A percentile compares a stretch with the other conserved stretches of the same genome.
Evolutionary conservation across 371 early-diverging fungal genomes (phyloP).

Genomic region (Syncephalastrum monosporum): DNA sequence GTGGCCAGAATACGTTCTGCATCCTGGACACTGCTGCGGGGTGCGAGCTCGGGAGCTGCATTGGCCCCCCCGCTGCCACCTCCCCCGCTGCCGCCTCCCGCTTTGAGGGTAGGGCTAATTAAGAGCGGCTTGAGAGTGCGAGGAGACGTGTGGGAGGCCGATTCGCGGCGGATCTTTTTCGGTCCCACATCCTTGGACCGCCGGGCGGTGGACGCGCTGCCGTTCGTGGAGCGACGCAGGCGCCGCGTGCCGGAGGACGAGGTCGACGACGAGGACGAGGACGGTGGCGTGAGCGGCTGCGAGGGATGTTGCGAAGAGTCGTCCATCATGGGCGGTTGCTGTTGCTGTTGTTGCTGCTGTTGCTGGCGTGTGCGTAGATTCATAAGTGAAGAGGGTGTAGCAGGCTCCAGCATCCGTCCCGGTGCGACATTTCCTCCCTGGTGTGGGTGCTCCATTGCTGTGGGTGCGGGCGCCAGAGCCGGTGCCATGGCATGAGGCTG

Average conservation of each 20-base stretch:
- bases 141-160: conserved; percentile 30
- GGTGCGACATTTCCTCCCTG: too few species aligned
- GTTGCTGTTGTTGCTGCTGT: conserved; percentile 8
- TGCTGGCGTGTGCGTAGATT: conserved; percentile 12
- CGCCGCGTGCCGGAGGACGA: too few species aligned
- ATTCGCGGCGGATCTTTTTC: conserved; percentile 26
- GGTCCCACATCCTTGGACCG: neutral
- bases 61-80: conserved; percentile 2
- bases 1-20: conserved; percentile 63
- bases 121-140: conserved; percentile 44
- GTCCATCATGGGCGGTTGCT: neutral
- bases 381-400: conserved; percentile 67
- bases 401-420: conserved; percentile 42
- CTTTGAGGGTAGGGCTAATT: conserved; percentile 38
- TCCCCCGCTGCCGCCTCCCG: too few species aligned
- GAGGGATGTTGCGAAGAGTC: neutral
- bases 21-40: conserved; percentile 23
- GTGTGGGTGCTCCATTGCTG: too few species aligned
- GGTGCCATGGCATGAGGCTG: conserved; percentile 13
- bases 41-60: conserved; percentile 11
- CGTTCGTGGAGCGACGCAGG: too few species aligned
- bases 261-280: too few species aligned
- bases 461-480: too few species aligned
- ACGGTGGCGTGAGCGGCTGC: conserved; percentile 3
- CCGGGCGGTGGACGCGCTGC: too few species aligned